These are phyloP conservation scores for Suhomyces yuchorum DNA, from an alignment of 1,139 yeast species.

Conservation along the genomic window DNA sequence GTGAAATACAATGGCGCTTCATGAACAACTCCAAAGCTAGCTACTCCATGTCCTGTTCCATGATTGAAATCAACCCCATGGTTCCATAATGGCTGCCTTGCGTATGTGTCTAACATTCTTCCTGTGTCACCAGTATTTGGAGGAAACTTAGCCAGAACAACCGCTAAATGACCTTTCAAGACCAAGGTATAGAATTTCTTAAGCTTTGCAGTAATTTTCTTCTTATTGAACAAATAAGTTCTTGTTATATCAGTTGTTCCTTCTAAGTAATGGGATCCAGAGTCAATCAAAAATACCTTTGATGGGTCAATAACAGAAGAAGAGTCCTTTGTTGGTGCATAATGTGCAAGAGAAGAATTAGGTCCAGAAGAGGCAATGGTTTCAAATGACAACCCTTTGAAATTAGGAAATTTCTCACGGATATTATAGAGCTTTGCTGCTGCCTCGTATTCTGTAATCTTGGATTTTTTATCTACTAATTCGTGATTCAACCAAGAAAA, in stretches of 20 bases:
- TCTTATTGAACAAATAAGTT: conserved; percentile 46
- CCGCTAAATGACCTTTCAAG: conserved; percentile 56
- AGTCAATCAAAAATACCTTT: conserved; percentile 48
- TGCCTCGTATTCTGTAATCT: conserved; percentile 44
- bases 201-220: conserved; percentile 26
- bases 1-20: conserved; percentile 54
- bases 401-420: conserved; percentile 45
- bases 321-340: conserved; percentile 50
- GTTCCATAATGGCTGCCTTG: conserved; percentile 56
- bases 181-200: conserved; percentile 53
- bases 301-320: conserved; percentile 44
- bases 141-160: conserved; percentile 55
- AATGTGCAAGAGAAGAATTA: conserved; percentile 57
- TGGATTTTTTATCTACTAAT: conserved; percentile 28
- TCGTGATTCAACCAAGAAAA: conserved; percentile 46
- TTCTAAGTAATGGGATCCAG: conserved; percentile 59
- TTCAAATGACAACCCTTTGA: conserved; percentile 54
- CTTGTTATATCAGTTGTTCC: conserved; percentile 65
- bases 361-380: conserved; percentile 58
- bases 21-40: conserved; percentile 58
- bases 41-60: conserved; percentile 66
- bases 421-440: conserved; percentile 46
- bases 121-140: conserved; percentile 44
- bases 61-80: conserved; percentile 56
- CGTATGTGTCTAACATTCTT: conserved; percentile 49